Evolutionary conservation across 2,329 filamentous ascomycete species (phyloP).

Genomic region (Lecanoromycetidae sp.): DNA sequence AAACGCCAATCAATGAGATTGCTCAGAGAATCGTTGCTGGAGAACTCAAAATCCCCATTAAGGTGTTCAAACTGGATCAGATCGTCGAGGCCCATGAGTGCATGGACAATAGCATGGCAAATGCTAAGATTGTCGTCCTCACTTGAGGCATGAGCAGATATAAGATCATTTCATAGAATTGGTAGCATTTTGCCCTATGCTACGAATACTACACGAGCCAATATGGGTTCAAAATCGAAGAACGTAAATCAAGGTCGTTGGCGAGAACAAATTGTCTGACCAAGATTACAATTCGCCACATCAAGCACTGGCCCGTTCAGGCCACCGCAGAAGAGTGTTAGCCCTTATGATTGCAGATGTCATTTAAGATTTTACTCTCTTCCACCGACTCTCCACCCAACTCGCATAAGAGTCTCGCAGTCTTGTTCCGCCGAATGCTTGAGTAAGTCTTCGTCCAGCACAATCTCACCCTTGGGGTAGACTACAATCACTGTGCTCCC

Average conservation of each 20-base stretch:
- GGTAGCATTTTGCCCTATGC: too few relatives aligned
- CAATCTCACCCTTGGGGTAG: slow-evolving; percentile 27
- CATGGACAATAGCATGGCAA: slow-evolving; percentile 34
- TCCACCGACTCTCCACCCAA: slow-evolving; percentile 26
- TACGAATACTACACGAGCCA: too few relatives aligned
- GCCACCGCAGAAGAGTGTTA: too few relatives aligned
- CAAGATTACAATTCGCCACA: too few relatives aligned
- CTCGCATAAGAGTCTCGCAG: slow-evolving; percentile 31
- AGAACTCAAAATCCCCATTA: slow-evolving; percentile 29
- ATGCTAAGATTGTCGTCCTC: slow-evolving; percentile 34
- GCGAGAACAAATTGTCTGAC: too few relatives aligned
- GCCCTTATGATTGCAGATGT: too few relatives aligned
- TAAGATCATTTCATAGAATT: too few relatives aligned
- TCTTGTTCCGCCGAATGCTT: slow-evolving; percentile 26
- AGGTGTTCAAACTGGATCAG: slow-evolving; percentile 32
- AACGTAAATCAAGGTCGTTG: too few relatives aligned
- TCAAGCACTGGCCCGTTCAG: too few relatives aligned
- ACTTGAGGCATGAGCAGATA: too few relatives aligned
- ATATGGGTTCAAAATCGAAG: too few relatives aligned
- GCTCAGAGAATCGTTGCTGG: slow-evolving; percentile 28
- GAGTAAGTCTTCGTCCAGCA: slow-evolving; percentile 30
- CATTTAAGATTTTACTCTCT: neutral
- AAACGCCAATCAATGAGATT: slow-evolving; percentile 31
- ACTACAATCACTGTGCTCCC: slow-evolving; percentile 33
- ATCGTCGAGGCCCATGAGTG: slow-evolving; percentile 35